Percentiles rank a stretch among this genome's conserved stretches.
phyloP scores from a whole-genome alignment of 495 filamentous ascomycete genomes.

The Trichoderma reesei region DNA sequence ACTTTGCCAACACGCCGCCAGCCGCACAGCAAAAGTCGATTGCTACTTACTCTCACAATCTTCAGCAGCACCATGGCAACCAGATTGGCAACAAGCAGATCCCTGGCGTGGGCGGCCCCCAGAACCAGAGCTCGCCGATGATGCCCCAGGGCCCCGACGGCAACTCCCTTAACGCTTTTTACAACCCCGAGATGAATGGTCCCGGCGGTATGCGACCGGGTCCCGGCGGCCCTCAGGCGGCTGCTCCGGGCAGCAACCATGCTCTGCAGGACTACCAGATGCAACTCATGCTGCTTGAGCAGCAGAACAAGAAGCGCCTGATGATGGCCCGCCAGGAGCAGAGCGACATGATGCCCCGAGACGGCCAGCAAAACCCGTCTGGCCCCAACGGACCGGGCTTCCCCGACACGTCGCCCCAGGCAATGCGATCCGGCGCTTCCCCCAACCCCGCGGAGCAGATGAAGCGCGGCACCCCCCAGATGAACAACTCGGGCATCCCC shows the following conservation, averaged over 20 bases:
- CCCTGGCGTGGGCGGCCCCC: conserved; percentile 41
- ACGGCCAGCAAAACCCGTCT: conserved; percentile 45
- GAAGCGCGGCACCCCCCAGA: conserved; percentile 84
- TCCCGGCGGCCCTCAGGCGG: conserved; percentile 41
- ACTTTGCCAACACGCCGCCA: conserved; percentile 52
- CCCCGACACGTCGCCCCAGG: conserved; percentile 72
- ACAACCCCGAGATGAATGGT: conserved; percentile 40
- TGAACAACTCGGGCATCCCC: conserved; percentile 63
- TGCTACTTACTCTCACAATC: conserved; percentile 74
- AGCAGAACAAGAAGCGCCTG: conserved; percentile 95
- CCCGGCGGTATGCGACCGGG: conserved; percentile 46
- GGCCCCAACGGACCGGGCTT: conserved; percentile 44
- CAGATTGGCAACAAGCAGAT: conserved; percentile 64
- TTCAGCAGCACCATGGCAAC: conserved; percentile 69
- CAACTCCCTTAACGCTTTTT: conserved; percentile 55
- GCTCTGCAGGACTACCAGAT: conserved; percentile 98
- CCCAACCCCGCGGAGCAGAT: conserved; percentile 84
- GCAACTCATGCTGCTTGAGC: conserved; percentile 97
- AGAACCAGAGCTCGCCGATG: conserved; percentile 68
- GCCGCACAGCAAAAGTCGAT: conserved; percentile 66
- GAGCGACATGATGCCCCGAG: conserved; percentile 55
- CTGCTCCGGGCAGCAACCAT: conserved; percentile 64
- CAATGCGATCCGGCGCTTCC: conserved; percentile 70
- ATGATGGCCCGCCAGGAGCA: conserved; percentile 97
- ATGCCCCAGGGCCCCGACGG: conserved; percentile 61